Evolutionary conservation across 1,139 yeast genomes (phyloP), one percentile per base, ranked within the genome.

Genomic region (Barnettozyma hawaiiensis): DNA sequence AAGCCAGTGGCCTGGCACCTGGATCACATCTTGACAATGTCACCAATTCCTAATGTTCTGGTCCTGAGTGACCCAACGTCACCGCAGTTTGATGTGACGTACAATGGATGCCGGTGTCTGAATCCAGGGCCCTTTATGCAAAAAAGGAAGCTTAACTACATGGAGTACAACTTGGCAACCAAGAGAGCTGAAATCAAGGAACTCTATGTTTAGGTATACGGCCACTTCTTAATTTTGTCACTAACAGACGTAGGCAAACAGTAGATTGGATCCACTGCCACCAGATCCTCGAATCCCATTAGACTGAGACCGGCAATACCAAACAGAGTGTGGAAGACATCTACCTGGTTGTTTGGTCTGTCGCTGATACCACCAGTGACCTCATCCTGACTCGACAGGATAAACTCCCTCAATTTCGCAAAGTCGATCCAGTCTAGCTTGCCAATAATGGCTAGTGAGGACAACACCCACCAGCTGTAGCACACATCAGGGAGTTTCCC

Each of bases 391-490:
- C 95, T 82, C 1, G 64, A 61, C 26, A 90, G 63, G 14, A 94
- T 89, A 57, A 87, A 92, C 1, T 62, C 59, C 43, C 75, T 72
- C 42, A 92, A 66, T 54, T 73, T 76, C 3, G 63, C 70, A 34
- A 70, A 70, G 55, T 87, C 82, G 16, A 94, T 83, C 90, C 96
- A 89, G 48, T 83, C 75, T 21, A 78, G 61, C 48, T 74, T 77
- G 0, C 67, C 75, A 21, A 92, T 67, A 42, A 90, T 82, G 0
- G 85, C 75, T 40, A 92, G 65, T 2, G 92, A 75, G 1, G 96
- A 83, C 34, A 90, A 63, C 7, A 89, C 96, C 98, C 98, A 92
- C 97, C 97, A 94, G 58, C 94, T 81, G 60, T 92, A 92, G 61
- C 99, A 92, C 14, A 86, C 96, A 62, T 92, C 99, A 0, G 97